These are phyloP conservation scores for Stachybotrys chartarum DNA, from an alignment of 2,329 filamentous ascomycete genomes.

Conservation along the genomic window DNA sequence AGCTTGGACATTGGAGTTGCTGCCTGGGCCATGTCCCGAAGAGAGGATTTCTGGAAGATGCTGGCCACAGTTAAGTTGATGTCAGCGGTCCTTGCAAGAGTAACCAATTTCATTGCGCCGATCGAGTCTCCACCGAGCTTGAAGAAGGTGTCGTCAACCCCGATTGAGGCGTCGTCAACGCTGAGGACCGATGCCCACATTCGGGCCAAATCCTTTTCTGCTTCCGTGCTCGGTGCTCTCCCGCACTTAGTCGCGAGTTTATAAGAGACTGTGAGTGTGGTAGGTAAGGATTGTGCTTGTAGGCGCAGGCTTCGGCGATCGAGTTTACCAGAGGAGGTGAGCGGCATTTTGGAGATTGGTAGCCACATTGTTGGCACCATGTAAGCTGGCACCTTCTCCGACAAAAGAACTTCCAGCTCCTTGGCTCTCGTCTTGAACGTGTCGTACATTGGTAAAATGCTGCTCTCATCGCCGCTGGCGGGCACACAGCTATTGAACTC, in stretches of 20 bases:
- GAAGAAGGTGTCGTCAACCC: constrained; percentile 37
- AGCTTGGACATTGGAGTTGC: constrained; percentile 7
- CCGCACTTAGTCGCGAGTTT: constrained; percentile 4
- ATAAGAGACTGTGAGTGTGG: background rate
- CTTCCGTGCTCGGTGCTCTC: background rate
- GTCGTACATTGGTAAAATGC: constrained; percentile 3
- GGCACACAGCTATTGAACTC: constrained; percentile 1
- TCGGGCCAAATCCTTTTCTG: background rate
- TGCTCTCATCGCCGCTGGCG: constrained; percentile 1
- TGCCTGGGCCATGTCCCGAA: constrained; percentile 12
- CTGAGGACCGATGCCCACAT: constrained; percentile 2
- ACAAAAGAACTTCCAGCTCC: constrained; percentile 2
- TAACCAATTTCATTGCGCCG: constrained; percentile 32
- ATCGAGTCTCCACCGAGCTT: constrained; percentile 38
- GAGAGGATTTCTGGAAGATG: constrained; percentile 26
- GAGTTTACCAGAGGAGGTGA: constrained; percentile 4
- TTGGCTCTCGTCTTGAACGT: constrained; percentile 2
- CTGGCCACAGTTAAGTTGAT: constrained; percentile 33
- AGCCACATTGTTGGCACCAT: constrained; percentile 4
- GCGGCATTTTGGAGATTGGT: constrained; percentile 4
- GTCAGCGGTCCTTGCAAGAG: constrained; percentile 26
- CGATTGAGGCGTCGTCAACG: constrained; percentile 14
- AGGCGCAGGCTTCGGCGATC: constrained; percentile 2
- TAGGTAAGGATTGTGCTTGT: constrained; percentile 5
- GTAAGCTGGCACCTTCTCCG: constrained; percentile 1